Conservation (phyloP, 441 rosid species). For the Kokia cookei region DNA sequence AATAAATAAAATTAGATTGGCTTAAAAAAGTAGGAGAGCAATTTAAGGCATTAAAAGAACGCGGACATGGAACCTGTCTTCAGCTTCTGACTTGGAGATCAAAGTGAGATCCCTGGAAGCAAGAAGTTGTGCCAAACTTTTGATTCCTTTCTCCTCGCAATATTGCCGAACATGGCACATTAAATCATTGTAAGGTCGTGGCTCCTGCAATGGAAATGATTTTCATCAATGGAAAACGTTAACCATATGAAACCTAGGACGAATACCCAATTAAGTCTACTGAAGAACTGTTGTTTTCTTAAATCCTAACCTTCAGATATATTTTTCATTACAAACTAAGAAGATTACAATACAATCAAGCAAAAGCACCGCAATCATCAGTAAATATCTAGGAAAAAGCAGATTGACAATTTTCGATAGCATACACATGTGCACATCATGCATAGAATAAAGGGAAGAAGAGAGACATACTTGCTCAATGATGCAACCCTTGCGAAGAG, state of each 20-base stretch:
- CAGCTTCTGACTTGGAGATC: slow-evolving; percentile 77
- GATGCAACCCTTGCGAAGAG: slow-evolving; percentile 85
- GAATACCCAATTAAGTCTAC: not conserved
- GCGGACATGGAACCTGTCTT: slow-evolving; percentile 56
- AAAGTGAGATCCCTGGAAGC: slow-evolving; percentile 43
- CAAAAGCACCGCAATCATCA: not conserved
- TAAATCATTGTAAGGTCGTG: slow-evolving; percentile 71
- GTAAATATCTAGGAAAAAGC: not conserved
- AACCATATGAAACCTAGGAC: not conserved
- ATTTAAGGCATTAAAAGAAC: not conserved
- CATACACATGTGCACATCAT: not conserved
- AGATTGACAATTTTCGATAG: not conserved
- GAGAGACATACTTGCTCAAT: slow-evolving; percentile 61
- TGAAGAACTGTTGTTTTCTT: not conserved
- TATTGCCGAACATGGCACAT: slow-evolving; percentile 30
- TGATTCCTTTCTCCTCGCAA: slow-evolving; percentile 35
- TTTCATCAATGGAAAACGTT: not conserved
- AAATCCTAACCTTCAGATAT: not conserved
- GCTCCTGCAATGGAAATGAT: slow-evolving; percentile 57
- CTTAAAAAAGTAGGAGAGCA: not conserved
- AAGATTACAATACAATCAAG: not conserved
- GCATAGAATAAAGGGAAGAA: slow-evolving; percentile 8
- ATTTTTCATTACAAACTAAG: not conserved
- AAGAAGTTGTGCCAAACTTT: slow-evolving; percentile 42
- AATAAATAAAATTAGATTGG: slow-evolving; percentile 1